Conservation (phyloP, 2,329 filamentous ascomycete species). For the Xylariales sp. region DNA sequence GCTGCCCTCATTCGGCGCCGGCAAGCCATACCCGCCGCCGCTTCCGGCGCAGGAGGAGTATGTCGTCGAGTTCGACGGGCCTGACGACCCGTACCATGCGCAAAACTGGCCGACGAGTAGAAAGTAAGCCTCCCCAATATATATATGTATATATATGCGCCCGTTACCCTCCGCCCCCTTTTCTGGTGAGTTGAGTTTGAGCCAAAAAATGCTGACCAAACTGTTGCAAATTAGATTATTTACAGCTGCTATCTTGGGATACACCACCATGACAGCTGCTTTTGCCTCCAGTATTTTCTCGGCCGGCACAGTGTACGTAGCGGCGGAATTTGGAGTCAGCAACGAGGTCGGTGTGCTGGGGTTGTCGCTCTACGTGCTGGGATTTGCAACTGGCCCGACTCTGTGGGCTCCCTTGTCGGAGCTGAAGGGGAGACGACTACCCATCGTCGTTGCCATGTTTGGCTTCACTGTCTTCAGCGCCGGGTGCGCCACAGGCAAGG, state of each 20-base stretch:
- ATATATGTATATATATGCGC: not conserved
- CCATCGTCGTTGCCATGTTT: conserved; percentile 58
- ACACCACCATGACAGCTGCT: conserved; percentile 65
- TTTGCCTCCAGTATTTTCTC: conserved; percentile 77
- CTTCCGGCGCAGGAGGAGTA: conserved; percentile 71
- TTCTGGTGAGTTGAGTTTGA: too few species aligned
- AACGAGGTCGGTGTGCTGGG: conserved; percentile 60
- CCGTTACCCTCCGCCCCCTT: not conserved
- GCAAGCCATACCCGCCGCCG: conserved; percentile 69
- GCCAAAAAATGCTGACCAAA: too few species aligned
- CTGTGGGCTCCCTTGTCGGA: conserved; percentile 73
- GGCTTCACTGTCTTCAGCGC: conserved; percentile 68
- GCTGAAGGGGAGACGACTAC: conserved; percentile 61
- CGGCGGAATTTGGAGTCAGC: conserved; percentile 55
- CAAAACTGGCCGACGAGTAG: conserved; percentile 81
- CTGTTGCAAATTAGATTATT: conserved; percentile 41
- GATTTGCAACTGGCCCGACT: conserved; percentile 58
- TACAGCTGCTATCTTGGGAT: conserved; percentile 66
- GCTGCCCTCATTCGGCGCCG: conserved; percentile 65
- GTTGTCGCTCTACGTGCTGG: conserved; percentile 67
- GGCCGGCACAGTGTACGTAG: conserved; percentile 55
- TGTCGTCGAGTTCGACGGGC: conserved; percentile 81
- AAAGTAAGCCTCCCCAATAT: conserved; percentile 53
- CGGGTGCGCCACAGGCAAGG: conserved; percentile 60
- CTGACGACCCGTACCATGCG: conserved; percentile 76